Conservation (phyloP, 208 protist species). For the Acanthamoeba sp. region DNA sequence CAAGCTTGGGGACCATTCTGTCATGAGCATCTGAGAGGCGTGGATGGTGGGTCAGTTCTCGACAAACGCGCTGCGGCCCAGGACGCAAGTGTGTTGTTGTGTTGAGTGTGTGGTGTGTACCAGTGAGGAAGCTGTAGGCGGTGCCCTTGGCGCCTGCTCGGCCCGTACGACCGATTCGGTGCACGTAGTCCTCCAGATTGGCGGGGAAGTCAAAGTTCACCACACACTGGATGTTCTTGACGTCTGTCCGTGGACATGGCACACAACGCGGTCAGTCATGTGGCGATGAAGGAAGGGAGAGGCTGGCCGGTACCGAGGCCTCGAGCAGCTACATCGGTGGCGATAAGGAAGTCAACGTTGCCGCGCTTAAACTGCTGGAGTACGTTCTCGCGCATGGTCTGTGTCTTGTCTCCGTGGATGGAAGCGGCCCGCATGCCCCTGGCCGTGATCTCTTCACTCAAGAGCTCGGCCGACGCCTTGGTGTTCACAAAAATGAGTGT, state of each 20-base stretch:
- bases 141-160: slow-evolving; percentile 89
- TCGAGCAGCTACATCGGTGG: slow-evolving; percentile 93
- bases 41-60: not conserved
- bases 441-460: slow-evolving; percentile 90
- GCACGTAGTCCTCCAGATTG: slow-evolving; percentile 95
- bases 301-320: slow-evolving; percentile 74
- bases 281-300: too few relatives aligned
- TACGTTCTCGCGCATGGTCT: slow-evolving; percentile 89
- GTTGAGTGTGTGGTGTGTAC: too few relatives aligned
- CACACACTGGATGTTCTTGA: slow-evolving; percentile 90
- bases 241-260: slow-evolving; percentile 83
- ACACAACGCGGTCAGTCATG: too few relatives aligned
- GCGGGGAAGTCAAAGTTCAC: slow-evolving; percentile 93
- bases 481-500: slow-evolving; percentile 95
- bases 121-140: slow-evolving; percentile 87
- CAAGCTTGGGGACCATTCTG: slow-evolving; percentile 27
- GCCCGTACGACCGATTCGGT: slow-evolving; percentile 96
- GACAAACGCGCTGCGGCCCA: too few relatives aligned
- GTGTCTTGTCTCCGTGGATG: slow-evolving; percentile 92
- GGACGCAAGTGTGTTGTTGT: too few relatives aligned
- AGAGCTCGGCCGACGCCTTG: slow-evolving; percentile 93
- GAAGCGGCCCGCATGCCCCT: slow-evolving; percentile 13
- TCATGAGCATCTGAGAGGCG: slow-evolving; percentile 37
- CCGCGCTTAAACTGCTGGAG: slow-evolving; percentile 88
- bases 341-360: slow-evolving; percentile 83